Evolutionary conservation across 441 rosid genomes (phyloP).

Genomic region (Dalechampia spathulata): DNA sequence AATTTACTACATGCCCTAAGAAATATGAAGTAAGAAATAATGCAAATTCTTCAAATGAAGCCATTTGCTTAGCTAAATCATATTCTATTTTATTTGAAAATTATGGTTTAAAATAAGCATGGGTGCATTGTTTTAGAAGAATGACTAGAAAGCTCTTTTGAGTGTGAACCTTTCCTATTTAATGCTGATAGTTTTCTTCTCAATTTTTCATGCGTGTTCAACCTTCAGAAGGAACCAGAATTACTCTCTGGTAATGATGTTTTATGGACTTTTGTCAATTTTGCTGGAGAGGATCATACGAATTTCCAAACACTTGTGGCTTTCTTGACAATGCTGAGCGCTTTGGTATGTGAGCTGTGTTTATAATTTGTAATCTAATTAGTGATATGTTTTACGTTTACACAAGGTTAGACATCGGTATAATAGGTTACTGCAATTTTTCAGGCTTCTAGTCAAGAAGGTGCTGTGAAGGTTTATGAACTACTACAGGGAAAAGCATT

Average conservation of each 20-base stretch:
- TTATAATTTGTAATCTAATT: constrained; percentile 8
- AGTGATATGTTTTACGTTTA: constrained; percentile 10
- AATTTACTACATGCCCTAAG: not conserved
- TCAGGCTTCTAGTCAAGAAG: constrained; percentile 94
- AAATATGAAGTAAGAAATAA: constrained; percentile 4
- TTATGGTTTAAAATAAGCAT: not conserved
- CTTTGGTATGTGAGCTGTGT: constrained; percentile 60
- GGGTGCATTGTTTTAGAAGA: not conserved
- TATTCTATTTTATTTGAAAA: not conserved
- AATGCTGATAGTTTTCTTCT: not conserved
- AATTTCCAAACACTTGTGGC: constrained; percentile 93
- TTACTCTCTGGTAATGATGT: constrained; percentile 88
- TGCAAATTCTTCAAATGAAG: not conserved
- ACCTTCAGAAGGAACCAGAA: constrained; percentile 84
- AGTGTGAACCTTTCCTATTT: not conserved
- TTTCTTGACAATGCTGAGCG: constrained; percentile 86
- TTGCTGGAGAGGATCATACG: constrained; percentile 99
- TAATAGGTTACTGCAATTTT: constrained; percentile 20
- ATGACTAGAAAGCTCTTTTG: not conserved
- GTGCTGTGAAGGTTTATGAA: constrained; percentile 88
- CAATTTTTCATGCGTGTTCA: constrained; percentile 8
- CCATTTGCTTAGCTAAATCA: not conserved
- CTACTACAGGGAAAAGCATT: constrained; percentile 86
- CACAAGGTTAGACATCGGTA: constrained; percentile 14
- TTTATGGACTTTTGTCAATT: constrained; percentile 95